Percentiles rank a stretch among this genome's conserved stretches.
Conservation (phyloP, 1,284 basidiomycete species). For the Melanopsichium pennsylvanicum region DNA sequence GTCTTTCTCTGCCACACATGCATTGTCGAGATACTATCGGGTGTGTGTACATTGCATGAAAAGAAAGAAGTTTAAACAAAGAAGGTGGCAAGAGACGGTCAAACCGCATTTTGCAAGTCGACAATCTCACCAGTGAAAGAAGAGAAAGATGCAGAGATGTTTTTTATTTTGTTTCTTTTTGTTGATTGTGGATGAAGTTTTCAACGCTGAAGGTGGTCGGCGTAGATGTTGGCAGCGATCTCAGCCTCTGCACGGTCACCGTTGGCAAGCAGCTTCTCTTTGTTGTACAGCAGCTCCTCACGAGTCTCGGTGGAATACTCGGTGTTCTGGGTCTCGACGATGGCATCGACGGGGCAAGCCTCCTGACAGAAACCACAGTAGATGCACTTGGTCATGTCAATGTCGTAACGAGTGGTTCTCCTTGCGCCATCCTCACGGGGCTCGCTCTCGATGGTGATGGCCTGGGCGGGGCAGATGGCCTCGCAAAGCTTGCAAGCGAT, state of each 20-base stretch:
- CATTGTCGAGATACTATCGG: too few relatives aligned
- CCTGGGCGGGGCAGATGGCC: constrained; percentile 98
- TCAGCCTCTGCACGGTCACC: constrained; percentile 96
- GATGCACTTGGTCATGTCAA: constrained; percentile 79
- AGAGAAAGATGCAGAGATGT: too few relatives aligned
- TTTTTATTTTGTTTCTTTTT: too few relatives aligned
- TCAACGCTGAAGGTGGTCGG: constrained; percentile 62
- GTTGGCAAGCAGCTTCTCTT: constrained; percentile 88
- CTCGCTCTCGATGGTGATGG: constrained; percentile 99
- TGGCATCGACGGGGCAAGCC: constrained; percentile 98
- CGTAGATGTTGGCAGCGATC: constrained; percentile 65
- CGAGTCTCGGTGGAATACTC: constrained; percentile 92
- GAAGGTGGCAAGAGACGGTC: background rate
- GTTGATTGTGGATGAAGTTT: too few relatives aligned
- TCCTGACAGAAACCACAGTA: constrained; percentile 71
- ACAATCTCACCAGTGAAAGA: background rate
- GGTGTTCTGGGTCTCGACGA: constrained; percentile 80
- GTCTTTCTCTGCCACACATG: background rate
- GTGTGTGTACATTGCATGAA: constrained; percentile 23
- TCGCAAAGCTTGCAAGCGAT: constrained; percentile 99
- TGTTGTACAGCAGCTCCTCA: constrained; percentile 98
- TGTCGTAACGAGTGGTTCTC: constrained; percentile 97
- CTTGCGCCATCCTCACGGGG: constrained; percentile 93
- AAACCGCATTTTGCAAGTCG: constrained; percentile 5
- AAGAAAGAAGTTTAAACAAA: constrained; percentile 1